These are phyloP conservation scores for Moelleriella libera DNA, from an alignment of 2,329 filamentous ascomycete species.

Conservation along the genomic window DNA sequence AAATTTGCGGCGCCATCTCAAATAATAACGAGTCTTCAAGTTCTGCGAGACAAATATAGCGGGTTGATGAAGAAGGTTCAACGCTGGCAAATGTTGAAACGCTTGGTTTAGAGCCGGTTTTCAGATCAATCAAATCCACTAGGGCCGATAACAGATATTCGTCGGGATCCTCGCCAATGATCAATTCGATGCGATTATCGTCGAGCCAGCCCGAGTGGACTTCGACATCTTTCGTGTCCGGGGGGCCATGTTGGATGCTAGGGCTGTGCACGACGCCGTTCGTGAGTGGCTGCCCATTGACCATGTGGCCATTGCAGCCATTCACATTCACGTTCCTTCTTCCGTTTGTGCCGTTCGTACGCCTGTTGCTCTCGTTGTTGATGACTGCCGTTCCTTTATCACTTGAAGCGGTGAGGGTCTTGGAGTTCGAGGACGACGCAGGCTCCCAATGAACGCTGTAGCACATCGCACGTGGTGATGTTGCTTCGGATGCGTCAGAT, in stretches of 20 bases:
- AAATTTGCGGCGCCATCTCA: conserved; percentile 21
- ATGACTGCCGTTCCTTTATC: not conserved
- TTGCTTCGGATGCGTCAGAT: conserved; percentile 12
- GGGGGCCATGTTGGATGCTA: not conserved
- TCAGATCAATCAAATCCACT: not conserved
- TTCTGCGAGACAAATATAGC: conserved; percentile 27
- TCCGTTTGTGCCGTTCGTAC: not conserved
- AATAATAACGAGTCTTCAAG: conserved; percentile 29
- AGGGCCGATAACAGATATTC: not conserved
- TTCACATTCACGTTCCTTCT: not conserved
- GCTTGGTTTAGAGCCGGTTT: conserved; percentile 9
- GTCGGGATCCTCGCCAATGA: not conserved
- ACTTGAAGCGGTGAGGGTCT: not conserved
- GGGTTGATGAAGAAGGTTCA: conserved; percentile 5
- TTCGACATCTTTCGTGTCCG: not conserved
- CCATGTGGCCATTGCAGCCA: not conserved
- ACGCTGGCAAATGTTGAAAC: conserved; percentile 6
- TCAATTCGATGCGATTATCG: not conserved
- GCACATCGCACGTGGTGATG: conserved; percentile 18
- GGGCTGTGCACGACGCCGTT: not conserved
- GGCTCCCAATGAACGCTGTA: conserved; percentile 31
- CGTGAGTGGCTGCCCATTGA: not conserved
- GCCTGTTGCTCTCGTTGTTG: not conserved
- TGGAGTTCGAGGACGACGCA: not conserved
- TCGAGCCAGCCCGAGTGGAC: not conserved